Conservation (phyloP, 345 rosid genomes). For the Citrus cavaleriei region DNA sequence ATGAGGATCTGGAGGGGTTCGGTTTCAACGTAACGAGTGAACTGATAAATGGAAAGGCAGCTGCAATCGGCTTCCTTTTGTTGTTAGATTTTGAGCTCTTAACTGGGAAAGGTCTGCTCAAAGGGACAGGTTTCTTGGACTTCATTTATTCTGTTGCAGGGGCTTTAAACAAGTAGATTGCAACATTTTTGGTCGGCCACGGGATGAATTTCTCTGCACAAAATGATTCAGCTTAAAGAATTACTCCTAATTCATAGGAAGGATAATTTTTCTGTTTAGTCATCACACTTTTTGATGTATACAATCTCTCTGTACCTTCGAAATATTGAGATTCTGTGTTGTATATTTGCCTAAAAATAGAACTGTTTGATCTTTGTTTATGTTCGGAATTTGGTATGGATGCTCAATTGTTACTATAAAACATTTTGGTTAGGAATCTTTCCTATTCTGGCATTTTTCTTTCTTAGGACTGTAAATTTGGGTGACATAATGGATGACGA, state of each 20-base stretch:
- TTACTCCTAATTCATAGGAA: not conserved
- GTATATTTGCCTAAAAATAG: constrained; percentile 3
- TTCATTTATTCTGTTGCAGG: constrained; percentile 61
- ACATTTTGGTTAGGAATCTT: no score
- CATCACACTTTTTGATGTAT: not conserved
- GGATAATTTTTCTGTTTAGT: not conserved
- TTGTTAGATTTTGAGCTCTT: constrained; percentile 87
- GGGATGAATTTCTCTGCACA: not conserved
- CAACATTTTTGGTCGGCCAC: not conserved
- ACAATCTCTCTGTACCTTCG: not conserved
- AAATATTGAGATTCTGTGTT: not conserved
- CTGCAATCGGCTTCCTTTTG: constrained; percentile 78
- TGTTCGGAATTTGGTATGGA: not conserved
- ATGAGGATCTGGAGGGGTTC: constrained; percentile 64
- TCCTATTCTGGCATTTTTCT: no score
- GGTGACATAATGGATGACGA: no score
- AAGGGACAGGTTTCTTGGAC: constrained; percentile 93
- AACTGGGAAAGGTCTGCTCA: constrained; percentile 91
- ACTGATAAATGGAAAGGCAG: constrained; percentile 89
- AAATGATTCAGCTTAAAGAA: not conserved
- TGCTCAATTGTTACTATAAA: not conserved
- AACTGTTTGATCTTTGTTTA: not conserved
- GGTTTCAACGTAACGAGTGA: constrained; percentile 81
- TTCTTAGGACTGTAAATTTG: no score
- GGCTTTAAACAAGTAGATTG: constrained; percentile 58